Evolutionary conservation across 331 rosid species (phyloP).

Genomic region (Prunus yedoensis): DNA sequence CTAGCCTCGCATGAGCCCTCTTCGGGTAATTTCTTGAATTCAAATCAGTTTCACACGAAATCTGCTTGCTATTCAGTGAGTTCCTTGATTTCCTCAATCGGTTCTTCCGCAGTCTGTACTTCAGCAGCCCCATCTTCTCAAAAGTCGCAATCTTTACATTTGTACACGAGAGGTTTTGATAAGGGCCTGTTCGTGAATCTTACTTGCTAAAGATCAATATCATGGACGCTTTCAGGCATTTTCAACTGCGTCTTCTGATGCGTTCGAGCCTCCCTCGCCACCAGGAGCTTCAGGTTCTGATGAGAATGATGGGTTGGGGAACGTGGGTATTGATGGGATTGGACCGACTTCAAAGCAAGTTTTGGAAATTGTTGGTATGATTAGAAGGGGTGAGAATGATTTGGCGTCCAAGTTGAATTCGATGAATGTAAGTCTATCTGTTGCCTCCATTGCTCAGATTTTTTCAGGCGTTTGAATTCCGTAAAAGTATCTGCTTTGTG

Average conservation of each 20-base stretch:
- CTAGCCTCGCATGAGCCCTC: constrained; percentile 11
- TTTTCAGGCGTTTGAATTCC: constrained; percentile 35
- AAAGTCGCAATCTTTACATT: constrained; percentile 20
- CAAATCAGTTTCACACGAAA: constrained; percentile 13
- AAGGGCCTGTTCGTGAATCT: background rate
- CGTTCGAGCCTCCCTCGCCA: background rate
- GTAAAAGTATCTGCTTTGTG: constrained; percentile 48
- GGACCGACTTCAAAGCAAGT: constrained; percentile 29
- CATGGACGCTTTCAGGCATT: constrained; percentile 23
- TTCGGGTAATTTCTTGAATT: background rate
- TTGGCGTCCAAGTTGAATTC: constrained; percentile 45
- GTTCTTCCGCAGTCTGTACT: constrained; percentile 22
- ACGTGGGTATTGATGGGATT: constrained; percentile 8
- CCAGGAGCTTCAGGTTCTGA: background rate
- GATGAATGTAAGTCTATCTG: constrained; percentile 42
- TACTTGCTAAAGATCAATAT: background rate
- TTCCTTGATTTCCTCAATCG: constrained; percentile 22
- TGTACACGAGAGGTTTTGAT: background rate
- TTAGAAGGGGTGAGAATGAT: constrained; percentile 40
- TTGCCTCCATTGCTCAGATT: constrained; percentile 28
- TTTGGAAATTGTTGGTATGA: constrained; percentile 41
- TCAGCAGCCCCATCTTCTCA: constrained; percentile 13
- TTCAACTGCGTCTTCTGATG: constrained; percentile 19
- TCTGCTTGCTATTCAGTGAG: background rate
- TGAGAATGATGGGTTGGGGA: background rate